A percentile compares a stretch with the other conserved stretches of the same genome.
phyloP scores from a whole-genome alignment of 2,329 filamentous ascomycete genomes.

The Paecilomyces fulvus region DNA sequence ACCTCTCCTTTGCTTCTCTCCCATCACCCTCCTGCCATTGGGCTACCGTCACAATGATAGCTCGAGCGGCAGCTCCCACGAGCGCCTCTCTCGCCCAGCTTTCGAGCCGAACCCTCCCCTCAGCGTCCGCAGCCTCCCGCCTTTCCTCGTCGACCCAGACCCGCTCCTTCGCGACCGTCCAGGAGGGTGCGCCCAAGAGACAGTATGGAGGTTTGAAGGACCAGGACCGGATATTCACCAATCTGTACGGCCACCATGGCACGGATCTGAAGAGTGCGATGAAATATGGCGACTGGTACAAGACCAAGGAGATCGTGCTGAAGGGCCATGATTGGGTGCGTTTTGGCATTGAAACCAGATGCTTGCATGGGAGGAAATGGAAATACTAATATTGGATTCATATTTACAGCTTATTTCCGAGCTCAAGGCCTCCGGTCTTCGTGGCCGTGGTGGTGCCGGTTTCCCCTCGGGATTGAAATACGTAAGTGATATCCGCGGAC shows the following conservation, averaged over 20 bases:
- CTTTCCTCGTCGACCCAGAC: constrained; percentile 17
- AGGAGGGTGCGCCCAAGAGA: constrained; percentile 56
- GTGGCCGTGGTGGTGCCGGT: constrained; percentile 92
- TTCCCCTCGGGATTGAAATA: constrained; percentile 99
- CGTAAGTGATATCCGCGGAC: constrained; percentile 49
- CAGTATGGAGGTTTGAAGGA: constrained; percentile 83
- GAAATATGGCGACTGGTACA: constrained; percentile 99
- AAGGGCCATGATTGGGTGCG: constrained; percentile 90
- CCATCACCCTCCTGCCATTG: constrained; percentile 13
- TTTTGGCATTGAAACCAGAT: background rate
- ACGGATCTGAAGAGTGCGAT: constrained; percentile 86
- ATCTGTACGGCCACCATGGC: constrained; percentile 89
- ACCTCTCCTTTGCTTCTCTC: constrained; percentile 10
- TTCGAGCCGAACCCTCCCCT: constrained; percentile 33
- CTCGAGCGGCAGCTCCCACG: constrained; percentile 37
- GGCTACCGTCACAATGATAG: constrained; percentile 35
- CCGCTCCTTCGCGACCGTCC: constrained; percentile 72
- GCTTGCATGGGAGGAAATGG: background rate
- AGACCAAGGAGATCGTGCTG: constrained; percentile 94
- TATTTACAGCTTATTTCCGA: constrained; percentile 73
- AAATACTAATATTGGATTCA: constrained; percentile 5
- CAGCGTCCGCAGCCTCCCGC: constrained; percentile 23
- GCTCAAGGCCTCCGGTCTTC: constrained; percentile 90
- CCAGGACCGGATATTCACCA: constrained; percentile 98
- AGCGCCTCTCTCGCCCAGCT: constrained; percentile 32